Percentiles rank a stretch among this genome's conserved stretches.
Conservation (phyloP, 257 asterid genomes). For the Solanum clarkiae region DNA sequence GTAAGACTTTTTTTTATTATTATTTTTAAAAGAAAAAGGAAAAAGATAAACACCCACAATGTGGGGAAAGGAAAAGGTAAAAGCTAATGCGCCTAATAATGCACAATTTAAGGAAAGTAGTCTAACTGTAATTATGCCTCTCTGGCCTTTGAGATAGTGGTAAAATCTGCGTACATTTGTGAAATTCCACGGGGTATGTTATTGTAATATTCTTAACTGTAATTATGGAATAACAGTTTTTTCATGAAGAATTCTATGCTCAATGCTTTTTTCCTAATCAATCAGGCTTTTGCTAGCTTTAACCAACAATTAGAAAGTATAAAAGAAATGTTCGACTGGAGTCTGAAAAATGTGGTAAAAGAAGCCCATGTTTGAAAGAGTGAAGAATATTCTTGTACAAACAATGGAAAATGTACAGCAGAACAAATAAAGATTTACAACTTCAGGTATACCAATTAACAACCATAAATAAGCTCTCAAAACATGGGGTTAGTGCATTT, state of each 20-base stretch:
- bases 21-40: neutral
- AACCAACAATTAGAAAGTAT: neutral
- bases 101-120: neutral
- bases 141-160: no score
- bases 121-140: neutral
- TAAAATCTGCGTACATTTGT: no score
- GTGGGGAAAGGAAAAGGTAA: neutral
- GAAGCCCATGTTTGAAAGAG: neutral
- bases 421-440: neutral
- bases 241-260: neutral
- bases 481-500: conserved; percentile 7
- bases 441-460: neutral
- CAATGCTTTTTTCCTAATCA: neutral
- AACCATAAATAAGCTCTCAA: neutral
- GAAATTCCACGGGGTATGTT: no score
- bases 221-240: neutral
- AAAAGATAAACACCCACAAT: neutral
- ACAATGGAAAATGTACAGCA: neutral
- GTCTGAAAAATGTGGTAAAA: neutral
- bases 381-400: neutral
- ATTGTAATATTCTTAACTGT: neutral
- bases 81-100: neutral
- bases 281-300: neutral
- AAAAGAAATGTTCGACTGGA: neutral
- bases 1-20: no score